A percentile compares a stretch with the other conserved stretches of the same genome.
Evolutionary conservation across 257 asterid genomes (phyloP).

Genomic region (Euphrasia confusa): DNA sequence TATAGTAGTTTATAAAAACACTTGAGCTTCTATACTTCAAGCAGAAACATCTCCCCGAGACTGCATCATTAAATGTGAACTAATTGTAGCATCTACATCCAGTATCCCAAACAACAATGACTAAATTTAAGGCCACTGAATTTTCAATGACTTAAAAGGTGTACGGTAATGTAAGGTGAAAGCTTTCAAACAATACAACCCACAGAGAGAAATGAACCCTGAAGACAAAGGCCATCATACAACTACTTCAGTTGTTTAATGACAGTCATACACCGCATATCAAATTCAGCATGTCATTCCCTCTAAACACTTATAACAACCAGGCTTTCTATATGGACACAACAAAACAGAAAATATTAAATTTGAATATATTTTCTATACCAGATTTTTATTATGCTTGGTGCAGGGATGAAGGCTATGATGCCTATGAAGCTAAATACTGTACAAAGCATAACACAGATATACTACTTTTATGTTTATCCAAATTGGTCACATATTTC

Average conservation of each 20-base stretch:
- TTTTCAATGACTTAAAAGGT: background rate
- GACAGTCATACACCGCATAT: background rate
- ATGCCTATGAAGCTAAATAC: background rate
- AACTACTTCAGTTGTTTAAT: constrained; percentile 7
- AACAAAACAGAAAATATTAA: constrained; percentile 11
- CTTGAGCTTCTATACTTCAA: constrained; percentile 16
- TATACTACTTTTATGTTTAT: background rate
- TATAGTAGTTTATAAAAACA: constrained; percentile 10
- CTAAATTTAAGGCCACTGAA: background rate
- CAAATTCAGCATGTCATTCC: background rate
- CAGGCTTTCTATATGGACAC: background rate
- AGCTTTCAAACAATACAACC: constrained; percentile 8
- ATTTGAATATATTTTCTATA: background rate
- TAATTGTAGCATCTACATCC: background rate
- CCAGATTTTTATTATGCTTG: constrained; percentile 11
- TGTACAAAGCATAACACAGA: too few species aligned
- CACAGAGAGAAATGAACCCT: constrained; percentile 13
- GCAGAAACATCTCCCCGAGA: background rate
- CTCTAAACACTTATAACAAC: constrained; percentile 5
- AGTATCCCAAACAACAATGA: constrained; percentile 13
- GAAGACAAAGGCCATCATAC: constrained; percentile 10
- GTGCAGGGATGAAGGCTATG: constrained; percentile 1
- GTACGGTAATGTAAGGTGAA: background rate
- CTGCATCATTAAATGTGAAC: constrained; percentile 1
- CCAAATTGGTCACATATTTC: background rate